phyloP scores from a whole-genome alignment of 2,329 filamentous ascomycete genomes.

The Colletotrichum theobromicola region DNA sequence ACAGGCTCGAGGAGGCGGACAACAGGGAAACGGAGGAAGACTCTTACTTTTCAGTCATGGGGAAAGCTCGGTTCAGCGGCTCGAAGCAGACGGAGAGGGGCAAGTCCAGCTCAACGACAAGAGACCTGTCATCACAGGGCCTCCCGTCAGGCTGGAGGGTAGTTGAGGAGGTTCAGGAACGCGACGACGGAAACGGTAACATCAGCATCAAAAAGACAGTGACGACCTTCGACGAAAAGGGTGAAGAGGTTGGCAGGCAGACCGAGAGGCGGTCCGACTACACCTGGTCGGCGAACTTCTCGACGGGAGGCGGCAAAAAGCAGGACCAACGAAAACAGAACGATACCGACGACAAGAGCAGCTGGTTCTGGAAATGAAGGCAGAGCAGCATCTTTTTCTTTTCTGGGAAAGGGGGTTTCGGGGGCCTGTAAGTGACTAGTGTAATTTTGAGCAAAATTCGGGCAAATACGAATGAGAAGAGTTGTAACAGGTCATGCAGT shows the following conservation, averaged over 20 bases:
- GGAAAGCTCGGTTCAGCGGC: constrained; percentile 1
- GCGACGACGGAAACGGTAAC: constrained; percentile 19
- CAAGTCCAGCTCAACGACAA: not conserved
- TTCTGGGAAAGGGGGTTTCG: not conserved
- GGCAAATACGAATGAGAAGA: not conserved
- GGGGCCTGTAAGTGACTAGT: not conserved
- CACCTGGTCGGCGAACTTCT: constrained; percentile 17
- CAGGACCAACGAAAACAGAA: not conserved
- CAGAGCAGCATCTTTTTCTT: not conserved
- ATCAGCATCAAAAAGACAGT: constrained; percentile 15
- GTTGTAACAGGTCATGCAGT: not conserved
- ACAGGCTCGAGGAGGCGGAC: not conserved
- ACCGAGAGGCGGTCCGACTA: constrained; percentile 17
- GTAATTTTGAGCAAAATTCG: not conserved
- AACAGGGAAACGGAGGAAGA: constrained; percentile 14
- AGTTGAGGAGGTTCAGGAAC: constrained; percentile 15
- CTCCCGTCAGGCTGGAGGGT: constrained; percentile 18
- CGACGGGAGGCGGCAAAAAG: not conserved
- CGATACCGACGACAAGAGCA: constrained; percentile 6
- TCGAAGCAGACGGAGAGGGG: not conserved
- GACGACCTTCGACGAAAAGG: constrained; percentile 20
- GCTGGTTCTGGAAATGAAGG: constrained; percentile 21
- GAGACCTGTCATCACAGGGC: not conserved
- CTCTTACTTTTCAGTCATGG: constrained; percentile 14
- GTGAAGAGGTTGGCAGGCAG: constrained; percentile 19